Evolutionary conservation across 2,329 filamentous ascomycete species (phyloP), one percentile per base, ranked within the genome.

Genomic region (Cercospora sp.): DNA sequence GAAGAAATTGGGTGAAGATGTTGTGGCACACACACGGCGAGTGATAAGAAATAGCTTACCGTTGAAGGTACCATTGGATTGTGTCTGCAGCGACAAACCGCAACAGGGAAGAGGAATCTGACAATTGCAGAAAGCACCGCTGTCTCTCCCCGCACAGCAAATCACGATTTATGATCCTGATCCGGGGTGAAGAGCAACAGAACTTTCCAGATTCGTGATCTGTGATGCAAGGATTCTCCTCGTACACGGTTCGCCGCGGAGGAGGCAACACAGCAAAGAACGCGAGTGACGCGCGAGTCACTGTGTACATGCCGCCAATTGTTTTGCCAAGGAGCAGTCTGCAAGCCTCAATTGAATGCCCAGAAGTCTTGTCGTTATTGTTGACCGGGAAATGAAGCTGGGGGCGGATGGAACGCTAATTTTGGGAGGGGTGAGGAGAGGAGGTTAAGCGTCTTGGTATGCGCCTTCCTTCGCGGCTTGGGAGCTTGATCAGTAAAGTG

Each of bases 401-500:
- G 36, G 45, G 45, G 45, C 18, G 45, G 18, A 51, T 48, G 45
- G 45, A 51, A 51, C 20, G 45, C 45, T 51, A 51, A 51, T 51
- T 26, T 40, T 4, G 12, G 30, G 30, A 33, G 59, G 59, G 23
- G 59, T 3, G 33, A 40, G 36, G 36, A 45, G 30, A 20, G 59
- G 59, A 20, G 57, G 18, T 42, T 40, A 42, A 36, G n/a, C 16
- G 57, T 61, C 40, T 63, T 63, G 42, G 40, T 26, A 23, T 45
- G 40, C 60, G n/a, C 12, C 45, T 13, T 63, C 40, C 40, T 23
- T 63, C 42, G 60, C 60, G 60, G 20, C 60, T 63, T 63, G 60
- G 60, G 60, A 63, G 36, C 36, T n/a, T 42, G 36, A n/a, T n/a
- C 36, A 42, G 16, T 42, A n/a, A n/a, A 42, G 42, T 16, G 8